These are phyloP conservation scores for Ascomycota sp. DNA, from an alignment of 2,329 filamentous ascomycete species.

Conservation along the genomic window DNA sequence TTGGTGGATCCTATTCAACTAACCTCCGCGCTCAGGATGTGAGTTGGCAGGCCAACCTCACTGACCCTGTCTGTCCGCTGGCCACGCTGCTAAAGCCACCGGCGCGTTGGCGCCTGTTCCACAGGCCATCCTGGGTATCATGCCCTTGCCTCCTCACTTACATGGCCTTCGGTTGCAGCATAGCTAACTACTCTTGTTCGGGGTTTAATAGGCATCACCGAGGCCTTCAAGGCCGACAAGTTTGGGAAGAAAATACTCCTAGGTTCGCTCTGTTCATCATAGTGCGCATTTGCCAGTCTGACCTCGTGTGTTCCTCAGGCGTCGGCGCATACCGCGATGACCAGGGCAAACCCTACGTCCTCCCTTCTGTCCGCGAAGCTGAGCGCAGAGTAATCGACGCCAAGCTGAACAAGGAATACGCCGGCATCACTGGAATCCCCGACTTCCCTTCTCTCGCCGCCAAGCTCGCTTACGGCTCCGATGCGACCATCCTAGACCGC, in stretches of 20 bases:
- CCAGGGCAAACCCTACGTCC: constrained; percentile 90
- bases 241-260: constrained; percentile 96
- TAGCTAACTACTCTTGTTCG: too few species aligned
- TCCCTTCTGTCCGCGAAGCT: constrained; percentile 74
- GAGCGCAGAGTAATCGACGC: constrained; percentile 66
- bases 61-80: neutral
- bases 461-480: constrained; percentile 67
- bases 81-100: neutral
- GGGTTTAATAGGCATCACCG: constrained; percentile 52
- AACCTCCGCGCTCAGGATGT: constrained; percentile 6
- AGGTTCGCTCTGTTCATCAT: constrained; percentile 27
- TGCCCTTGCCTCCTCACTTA: neutral
- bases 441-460: constrained; percentile 85
- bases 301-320: constrained; percentile 23
- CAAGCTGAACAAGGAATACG: constrained; percentile 87
- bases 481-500: constrained; percentile 54
- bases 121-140: constrained; percentile 55
- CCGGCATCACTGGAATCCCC: constrained; percentile 87
- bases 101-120: neutral
- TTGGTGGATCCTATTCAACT: too few species aligned
- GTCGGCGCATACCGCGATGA: constrained; percentile 97
- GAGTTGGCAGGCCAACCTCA: constrained; percentile 2
- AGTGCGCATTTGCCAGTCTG: constrained; percentile 1
- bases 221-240: constrained; percentile 93
- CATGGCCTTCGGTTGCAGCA: neutral